phyloP scores from a whole-genome alignment of 2,329 filamentous ascomycete genomes.

The Aspergillus sojae region DNA sequence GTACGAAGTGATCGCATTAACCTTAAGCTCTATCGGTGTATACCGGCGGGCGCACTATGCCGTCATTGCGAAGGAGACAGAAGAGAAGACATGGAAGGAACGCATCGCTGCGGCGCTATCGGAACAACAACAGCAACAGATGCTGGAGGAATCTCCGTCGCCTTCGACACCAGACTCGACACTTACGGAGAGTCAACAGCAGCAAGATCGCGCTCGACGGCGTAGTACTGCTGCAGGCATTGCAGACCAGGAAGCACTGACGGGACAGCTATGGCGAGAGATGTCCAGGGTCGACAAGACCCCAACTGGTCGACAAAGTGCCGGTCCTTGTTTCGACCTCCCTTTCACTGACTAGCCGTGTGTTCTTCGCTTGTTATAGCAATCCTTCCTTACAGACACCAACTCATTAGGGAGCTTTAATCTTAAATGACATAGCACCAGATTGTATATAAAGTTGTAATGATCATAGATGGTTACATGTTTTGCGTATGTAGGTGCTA shows the following conservation, averaged over 20 bases:
- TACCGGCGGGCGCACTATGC: not conserved
- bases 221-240: not conserved
- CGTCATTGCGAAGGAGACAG: not conserved
- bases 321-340: not conserved
- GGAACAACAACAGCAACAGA: not conserved
- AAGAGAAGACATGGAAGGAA: not conserved
- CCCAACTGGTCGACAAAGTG: not conserved
- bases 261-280: not conserved
- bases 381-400: accelerated
- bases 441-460: no score
- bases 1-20: not conserved
- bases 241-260: not conserved
- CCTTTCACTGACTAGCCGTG: not conserved
- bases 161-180: not conserved
- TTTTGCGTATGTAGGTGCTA: no score
- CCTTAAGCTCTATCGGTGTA: not conserved
- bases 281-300: not conserved
- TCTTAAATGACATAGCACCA: no score
- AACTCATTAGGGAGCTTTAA: not conserved
- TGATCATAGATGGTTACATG: no score
- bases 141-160: not conserved
- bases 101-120: not conserved
- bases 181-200: not conserved
- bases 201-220: not conserved
- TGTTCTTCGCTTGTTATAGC: accelerated